Percentiles rank a stretch among this genome's conserved stretches.
These are phyloP conservation scores for Lasiodiplodia citricola DNA, from an alignment of 2,329 filamentous ascomycete genomes.

Conservation along the genomic window DNA sequence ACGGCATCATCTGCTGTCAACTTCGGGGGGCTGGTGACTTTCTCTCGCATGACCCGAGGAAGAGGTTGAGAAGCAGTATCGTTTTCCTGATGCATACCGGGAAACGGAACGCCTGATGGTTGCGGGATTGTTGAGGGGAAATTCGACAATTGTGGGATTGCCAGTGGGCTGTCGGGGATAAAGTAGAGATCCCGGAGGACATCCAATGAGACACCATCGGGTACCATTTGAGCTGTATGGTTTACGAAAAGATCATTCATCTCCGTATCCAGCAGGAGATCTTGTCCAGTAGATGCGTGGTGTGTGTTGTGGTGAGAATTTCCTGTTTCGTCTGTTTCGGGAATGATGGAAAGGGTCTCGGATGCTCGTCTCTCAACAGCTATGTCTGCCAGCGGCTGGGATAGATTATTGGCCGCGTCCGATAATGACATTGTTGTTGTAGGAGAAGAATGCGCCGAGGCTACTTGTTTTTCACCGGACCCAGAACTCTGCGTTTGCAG, in stretches of 20 bases:
- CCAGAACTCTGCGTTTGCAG: not conserved
- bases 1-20: not conserved
- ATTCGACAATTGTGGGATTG: not conserved
- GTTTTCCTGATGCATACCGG: not conserved
- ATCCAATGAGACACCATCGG: not conserved
- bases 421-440: not conserved
- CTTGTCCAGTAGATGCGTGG: not conserved
- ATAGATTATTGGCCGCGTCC: not conserved
- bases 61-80: not conserved
- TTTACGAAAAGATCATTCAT: not conserved
- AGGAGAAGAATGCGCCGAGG: not conserved
- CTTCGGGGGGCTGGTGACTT: conserved; percentile 7
- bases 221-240: not conserved
- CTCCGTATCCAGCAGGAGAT: not conserved
- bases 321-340: not conserved
- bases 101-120: not conserved
- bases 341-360: not conserved
- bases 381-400: not conserved
- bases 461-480: not conserved
- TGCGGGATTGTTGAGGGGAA: not conserved
- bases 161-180: not conserved
- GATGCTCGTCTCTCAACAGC: not conserved
- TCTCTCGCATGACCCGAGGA: not conserved
- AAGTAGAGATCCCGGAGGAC: conserved; percentile 5
- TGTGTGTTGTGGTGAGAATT: too few relatives aligned